Base-by-base conservation (phyloP, 257 asterid genomes). In the Solanum ossicruentum region DNA sequence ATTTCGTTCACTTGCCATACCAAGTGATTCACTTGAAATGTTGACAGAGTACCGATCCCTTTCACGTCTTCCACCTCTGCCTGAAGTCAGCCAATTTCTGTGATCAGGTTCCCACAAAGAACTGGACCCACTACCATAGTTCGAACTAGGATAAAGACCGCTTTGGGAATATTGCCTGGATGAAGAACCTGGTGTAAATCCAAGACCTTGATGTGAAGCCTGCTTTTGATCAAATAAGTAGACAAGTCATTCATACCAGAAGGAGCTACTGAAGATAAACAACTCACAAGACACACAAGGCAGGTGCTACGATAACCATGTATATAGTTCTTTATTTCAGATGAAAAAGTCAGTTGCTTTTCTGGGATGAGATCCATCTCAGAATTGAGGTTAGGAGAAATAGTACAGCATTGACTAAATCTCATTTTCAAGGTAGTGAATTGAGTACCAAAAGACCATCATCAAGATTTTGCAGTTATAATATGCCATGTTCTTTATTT, bases 41-140 rank as follows among this genome's bases (percentile, higher is more conserved):
- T 77, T 88, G 80, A 88, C 83, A 57, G 90, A 80, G 80, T 91
- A 96, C 67, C 92, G 92, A 60, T 93, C 97, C 91, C 95, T 92
- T 63, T 94, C 99, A 71, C 95, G 99, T 84, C 98, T 91, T 88
- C 93, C 98, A 82, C 91, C 91, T 90, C 87, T 97, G 82, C 91
- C 98, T 39, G 85, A 80, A 80, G 89, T 82, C 81, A 88, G 88
- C 84, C 92, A 93, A 87, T 85, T 87, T 87, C 93, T 90, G 84
- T 84, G 90, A 57, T 65, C 84, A 80, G 85, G 69, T 82, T 88
- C 91, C 92, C 92, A 88, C 84, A 84, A 91, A 87, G 93, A 88
- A 90, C 88, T 81, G 69, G 93, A 89, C 47, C 95, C 97, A 84
- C 86, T 67, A 81, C 87, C 88, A 88, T 88, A 90, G 84, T 87